Base-by-base conservation (phyloP, 352 stramenopile species). In the Phytophthora pistaciae region DNA sequence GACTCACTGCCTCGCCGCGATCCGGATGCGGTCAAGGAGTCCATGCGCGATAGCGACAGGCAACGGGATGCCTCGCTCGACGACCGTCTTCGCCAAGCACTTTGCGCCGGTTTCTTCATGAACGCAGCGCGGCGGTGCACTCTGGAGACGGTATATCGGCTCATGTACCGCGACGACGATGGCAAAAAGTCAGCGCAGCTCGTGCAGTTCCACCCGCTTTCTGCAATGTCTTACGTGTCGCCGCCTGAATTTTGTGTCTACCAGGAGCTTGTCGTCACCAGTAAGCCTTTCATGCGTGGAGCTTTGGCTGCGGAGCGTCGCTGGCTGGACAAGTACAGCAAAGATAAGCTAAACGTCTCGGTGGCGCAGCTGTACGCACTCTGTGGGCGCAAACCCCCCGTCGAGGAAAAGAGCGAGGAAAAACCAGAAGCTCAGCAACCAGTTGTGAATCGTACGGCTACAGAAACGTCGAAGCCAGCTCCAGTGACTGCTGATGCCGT, bases 251-350 rank as follows among this genome's bases (percentile, higher is more conserved):
- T 66, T 52, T 94, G 86, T 53, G 60, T 95, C 3, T 94, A 88
- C 58, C 85, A 92, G 3, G 85, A 95, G 60, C 80, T 95, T 40
- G 85, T 94, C 27, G 73, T 82, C 46, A 93, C 86, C 18, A 92
- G 80, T 68, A 88, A 87, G 13, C 80, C 80, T 14, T 95, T 90
- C 62, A 84, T 95, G 79, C 88, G 87, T 23, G 55, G 80, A 54
- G 73, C 83, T 14, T 50, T 93, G 6, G 73, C 75, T 44, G 81
- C 91, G 1, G 80, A 91, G 0, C 64, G 66, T 44, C 42, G 56
- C 25, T 95, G 88, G 88, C 64, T 95, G 5, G 75, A 80, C 7
- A 25, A 78, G 16, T 91, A 83, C 59, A 66, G 64, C 23, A 70
- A 63, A 21, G 69, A 63, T 36, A 85, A 85, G 40, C 11, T 75